Evolutionary conservation across 352 stramenopile genomes (phyloP), one percentile per base, ranked within the genome.

Genomic region (Hyaloperonospora arabidopsidis): DNA sequence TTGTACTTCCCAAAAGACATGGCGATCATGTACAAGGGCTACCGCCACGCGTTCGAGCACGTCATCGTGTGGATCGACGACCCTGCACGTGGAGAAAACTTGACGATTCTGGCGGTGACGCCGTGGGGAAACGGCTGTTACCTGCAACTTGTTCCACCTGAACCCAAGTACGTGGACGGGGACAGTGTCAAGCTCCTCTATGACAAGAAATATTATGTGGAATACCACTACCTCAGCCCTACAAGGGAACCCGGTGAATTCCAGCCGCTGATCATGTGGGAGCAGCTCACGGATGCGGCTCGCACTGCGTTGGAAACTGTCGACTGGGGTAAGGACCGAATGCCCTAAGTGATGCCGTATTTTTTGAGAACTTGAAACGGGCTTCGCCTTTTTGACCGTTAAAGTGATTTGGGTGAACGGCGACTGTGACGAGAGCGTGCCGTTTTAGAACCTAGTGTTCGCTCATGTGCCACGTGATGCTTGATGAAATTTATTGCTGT

Each of bases 11-110:
- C 59, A 2, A 66, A 57, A 46, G 52, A 52, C 13, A 35, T 17
- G 0, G 18, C 34, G 3, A 46, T 45, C 1, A 19, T 22, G 0
- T 39, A 34, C 13, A 11, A 51, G 1, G 52, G 59, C 17, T 46
- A 61, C n/a, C 52, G 59, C 21, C 59, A 65, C 43, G 47, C 47
- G 17, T 65, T 47, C 52, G 58, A 60, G 32, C 40, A 62, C 29
- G 40, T 56, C 29, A 50, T 65, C 18, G 52, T 65, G 13, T 65
- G 57, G 57, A 53, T 61, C 10, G 54, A 67, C 13, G 54, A 62
- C 13, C 53, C 54, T 8, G 36, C 32, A 7, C 18, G 49, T 3
- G 46, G 49, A 12, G 53, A 57, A n/a, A 29, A 7, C 40, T 21
- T 52, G 1, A 51, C 39, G 13, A 53, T 66, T 35, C 22, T 62